These are phyloP conservation scores for Cylindrodendrum hubeiense DNA, from an alignment of 2,329 filamentous ascomycete species.

Conservation along the genomic window DNA sequence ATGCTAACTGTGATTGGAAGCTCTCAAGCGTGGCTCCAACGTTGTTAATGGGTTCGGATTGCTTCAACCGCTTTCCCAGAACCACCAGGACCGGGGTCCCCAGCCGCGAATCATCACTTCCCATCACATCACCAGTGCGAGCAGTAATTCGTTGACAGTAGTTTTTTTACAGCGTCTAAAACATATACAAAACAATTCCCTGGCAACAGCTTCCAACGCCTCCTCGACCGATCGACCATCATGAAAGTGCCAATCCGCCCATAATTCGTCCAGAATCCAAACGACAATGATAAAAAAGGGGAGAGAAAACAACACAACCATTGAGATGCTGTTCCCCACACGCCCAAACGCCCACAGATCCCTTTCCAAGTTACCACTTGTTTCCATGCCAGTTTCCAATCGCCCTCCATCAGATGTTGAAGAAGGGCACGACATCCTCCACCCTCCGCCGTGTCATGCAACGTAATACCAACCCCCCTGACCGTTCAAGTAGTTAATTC, in stretches of 20 bases:
- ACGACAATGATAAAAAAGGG: constrained; percentile 12
- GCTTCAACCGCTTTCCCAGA: too few relatives aligned
- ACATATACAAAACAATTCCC: constrained; percentile 20
- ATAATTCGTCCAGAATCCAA: constrained; percentile 11
- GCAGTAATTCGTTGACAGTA: constrained; percentile 6
- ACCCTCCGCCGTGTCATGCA: constrained; percentile 13
- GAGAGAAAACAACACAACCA: constrained; percentile 14
- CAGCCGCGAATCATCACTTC: constrained; percentile 2
- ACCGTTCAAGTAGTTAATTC: neutral
- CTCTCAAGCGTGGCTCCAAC: too few relatives aligned
- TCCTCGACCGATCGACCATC: constrained; percentile 21
- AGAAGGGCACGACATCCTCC: constrained; percentile 6
- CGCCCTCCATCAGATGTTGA: constrained; percentile 4
- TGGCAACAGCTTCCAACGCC: constrained; percentile 19
- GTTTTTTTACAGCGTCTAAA: constrained; percentile 32
- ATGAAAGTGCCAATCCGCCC: constrained; percentile 23
- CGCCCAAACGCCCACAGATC: constrained; percentile 23
- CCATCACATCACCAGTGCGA: neutral
- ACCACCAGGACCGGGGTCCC: too few relatives aligned
- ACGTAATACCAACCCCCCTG: constrained; percentile 12
- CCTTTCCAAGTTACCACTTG: constrained; percentile 6
- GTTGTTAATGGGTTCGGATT: too few relatives aligned
- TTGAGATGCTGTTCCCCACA: constrained; percentile 21
- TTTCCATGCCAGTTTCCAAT: constrained; percentile 21
- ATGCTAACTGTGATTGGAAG: too few relatives aligned